Evolutionary conservation across 2,329 filamentous ascomycete genomes (phyloP).

Genomic region (Trichoderma semiorbis): DNA sequence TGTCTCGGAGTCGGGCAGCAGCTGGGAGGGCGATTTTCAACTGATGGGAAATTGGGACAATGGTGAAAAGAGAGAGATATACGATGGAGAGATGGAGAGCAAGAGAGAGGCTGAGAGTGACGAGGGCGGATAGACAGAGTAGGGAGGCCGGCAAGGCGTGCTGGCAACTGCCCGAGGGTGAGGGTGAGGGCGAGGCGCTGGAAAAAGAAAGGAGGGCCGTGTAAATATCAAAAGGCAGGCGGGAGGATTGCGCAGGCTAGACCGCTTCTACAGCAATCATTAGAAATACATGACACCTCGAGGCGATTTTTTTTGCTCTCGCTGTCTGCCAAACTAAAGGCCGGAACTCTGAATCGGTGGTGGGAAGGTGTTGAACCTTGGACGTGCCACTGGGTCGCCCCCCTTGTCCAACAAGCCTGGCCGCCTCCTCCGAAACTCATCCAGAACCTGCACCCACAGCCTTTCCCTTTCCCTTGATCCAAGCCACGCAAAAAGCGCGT

Average conservation of each 20-base stretch:
- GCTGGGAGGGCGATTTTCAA: neutral
- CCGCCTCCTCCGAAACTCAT: constrained; percentile 26
- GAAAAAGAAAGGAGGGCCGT: neutral
- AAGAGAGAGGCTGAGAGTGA: neutral
- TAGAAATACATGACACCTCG: neutral
- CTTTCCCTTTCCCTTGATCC: constrained; percentile 26
- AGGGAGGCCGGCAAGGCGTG: neutral
- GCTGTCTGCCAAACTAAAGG: neutral
- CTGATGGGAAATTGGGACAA: neutral
- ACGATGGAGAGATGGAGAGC: neutral
- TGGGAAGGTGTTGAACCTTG: constrained; percentile 20
- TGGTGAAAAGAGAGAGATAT: neutral
- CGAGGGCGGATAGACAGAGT: neutral
- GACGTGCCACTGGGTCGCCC: constrained; percentile 22
- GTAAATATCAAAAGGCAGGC: constrained; percentile 1
- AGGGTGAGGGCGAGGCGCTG: neutral
- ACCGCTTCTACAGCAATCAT: neutral
- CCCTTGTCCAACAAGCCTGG: constrained; percentile 26
- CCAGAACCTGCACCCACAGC: constrained; percentile 24
- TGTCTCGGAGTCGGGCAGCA: neutral
- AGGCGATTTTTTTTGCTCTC: constrained; percentile 2
- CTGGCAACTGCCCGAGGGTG: constrained; percentile 1
- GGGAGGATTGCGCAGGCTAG: neutral
- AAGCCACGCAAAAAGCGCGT: constrained; percentile 31
- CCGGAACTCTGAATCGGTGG: constrained; percentile 16